Conservation (phyloP, 2,329 filamentous ascomycete species). For the Sarocladium brachiariae region DNA sequence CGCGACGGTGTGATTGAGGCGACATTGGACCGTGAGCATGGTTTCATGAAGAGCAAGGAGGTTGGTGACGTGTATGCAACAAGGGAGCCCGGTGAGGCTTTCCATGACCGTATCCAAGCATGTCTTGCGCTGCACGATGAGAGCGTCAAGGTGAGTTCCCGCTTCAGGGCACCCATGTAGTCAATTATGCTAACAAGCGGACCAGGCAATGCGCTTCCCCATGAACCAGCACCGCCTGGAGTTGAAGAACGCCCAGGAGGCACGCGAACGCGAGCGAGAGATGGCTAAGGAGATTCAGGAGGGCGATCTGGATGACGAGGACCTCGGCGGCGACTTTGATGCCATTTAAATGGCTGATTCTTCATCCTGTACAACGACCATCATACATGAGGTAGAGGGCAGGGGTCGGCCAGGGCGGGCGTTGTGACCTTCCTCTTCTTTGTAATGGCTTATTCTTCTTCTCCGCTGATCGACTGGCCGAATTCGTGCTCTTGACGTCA, state of each 20-base stretch:
- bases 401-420: background rate
- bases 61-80: conserved; percentile 94
- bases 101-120: conserved; percentile 92
- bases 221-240: conserved; percentile 99
- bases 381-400: background rate
- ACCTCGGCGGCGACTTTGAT: conserved; percentile 92
- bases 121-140: conserved; percentile 92
- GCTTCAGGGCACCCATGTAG: background rate
- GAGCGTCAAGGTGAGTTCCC: conserved; percentile 73
- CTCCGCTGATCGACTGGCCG: background rate
- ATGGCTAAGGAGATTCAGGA: conserved; percentile 99
- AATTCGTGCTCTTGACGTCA: background rate
- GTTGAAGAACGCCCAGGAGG: conserved; percentile 96
- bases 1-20: conserved; percentile 96
- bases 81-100: conserved; percentile 89
- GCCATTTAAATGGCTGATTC: conserved; percentile 69
- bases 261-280: conserved; percentile 91
- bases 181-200: conserved; percentile 19
- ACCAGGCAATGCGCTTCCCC: conserved; percentile 91
- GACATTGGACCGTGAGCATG: conserved; percentile 84
- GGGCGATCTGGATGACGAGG: conserved; percentile 92
- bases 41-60: conserved; percentile 98
- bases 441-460: background rate
- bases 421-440: background rate
- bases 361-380: background rate